A percentile compares a stretch with the other conserved stretches of the same genome.
These are phyloP conservation scores for Claviceps cyperi DNA, from an alignment of 2,329 filamentous ascomycete genomes.

Conservation along the genomic window DNA sequence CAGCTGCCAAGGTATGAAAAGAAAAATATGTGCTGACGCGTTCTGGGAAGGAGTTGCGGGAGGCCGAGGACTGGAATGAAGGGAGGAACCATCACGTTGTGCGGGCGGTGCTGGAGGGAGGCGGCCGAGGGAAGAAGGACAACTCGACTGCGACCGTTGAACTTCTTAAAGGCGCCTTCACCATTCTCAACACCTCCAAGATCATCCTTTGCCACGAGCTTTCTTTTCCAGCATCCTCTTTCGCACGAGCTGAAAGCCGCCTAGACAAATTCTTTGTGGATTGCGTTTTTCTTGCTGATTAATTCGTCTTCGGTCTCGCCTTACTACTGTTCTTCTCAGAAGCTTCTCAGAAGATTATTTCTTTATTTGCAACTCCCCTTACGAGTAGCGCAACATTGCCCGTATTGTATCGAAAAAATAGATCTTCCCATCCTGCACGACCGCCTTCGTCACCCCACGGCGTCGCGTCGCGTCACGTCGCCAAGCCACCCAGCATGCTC, in stretches of 20 bases:
- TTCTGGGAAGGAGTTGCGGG: too few relatives aligned
- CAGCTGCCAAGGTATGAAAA: background rate
- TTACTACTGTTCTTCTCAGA: too few relatives aligned
- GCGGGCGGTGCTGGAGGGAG: conserved; percentile 1
- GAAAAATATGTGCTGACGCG: background rate
- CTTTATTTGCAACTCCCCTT: too few relatives aligned
- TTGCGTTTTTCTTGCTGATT: too few relatives aligned
- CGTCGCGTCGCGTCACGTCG: background rate
- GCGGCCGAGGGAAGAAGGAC: background rate
- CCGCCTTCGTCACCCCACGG: background rate
- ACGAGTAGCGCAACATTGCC: too few relatives aligned
- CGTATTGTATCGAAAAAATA: too few relatives aligned
- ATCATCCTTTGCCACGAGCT: background rate
- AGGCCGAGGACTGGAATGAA: conserved; percentile 1
- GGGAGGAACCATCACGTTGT: background rate
- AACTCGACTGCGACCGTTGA: background rate
- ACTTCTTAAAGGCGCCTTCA: background rate
- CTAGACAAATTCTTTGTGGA: too few relatives aligned
- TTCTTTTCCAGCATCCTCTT: too few relatives aligned
- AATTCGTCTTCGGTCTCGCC: too few relatives aligned
- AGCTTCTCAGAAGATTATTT: too few relatives aligned
- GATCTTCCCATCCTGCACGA: too few relatives aligned
- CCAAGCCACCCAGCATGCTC: background rate
- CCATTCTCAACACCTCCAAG: background rate
- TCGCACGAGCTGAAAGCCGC: too few relatives aligned